Conservation (phyloP, 2,329 filamentous ascomycete species). For the Endoconidiophora laricicola region DNA sequence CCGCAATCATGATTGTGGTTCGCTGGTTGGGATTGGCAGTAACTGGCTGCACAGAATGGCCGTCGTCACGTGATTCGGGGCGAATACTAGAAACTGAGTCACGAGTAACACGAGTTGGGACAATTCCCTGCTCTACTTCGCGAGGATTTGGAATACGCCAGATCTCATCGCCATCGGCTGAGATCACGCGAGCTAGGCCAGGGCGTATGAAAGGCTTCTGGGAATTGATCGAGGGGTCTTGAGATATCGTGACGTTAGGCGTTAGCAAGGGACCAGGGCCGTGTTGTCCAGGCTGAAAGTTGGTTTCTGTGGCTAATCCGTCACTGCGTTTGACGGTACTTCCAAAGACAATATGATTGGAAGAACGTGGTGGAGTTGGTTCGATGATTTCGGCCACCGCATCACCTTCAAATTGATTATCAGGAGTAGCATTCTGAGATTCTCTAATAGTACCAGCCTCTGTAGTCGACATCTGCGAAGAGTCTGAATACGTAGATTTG, state of each 20-base stretch:
- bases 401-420: constrained; percentile 4
- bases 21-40: constrained; percentile 1
- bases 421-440: constrained; percentile 3
- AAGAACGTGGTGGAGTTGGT: background rate
- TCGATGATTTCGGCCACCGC: background rate
- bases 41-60: background rate
- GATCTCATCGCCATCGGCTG: constrained; percentile 55
- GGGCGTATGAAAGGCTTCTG: constrained; percentile 6
- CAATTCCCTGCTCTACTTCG: constrained; percentile 70
- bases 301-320: constrained; percentile 22
- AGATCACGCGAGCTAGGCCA: constrained; percentile 26
- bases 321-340: constrained; percentile 47
- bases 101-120: constrained; percentile 39
- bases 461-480: constrained; percentile 3
- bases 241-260: constrained; percentile 23
- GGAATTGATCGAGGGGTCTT: constrained; percentile 24
- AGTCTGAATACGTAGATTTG: constrained; percentile 13
- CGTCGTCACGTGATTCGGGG: constrained; percentile 10
- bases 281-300: constrained; percentile 9
- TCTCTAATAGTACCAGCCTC: constrained; percentile 4
- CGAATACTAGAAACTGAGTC: background rate
- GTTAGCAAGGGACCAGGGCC: constrained; percentile 2
- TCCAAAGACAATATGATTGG: constrained; percentile 44
- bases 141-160: constrained; percentile 81
- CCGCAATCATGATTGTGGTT: constrained; percentile 38